Evolutionary conservation across 139 green algal species (phyloP).

Genomic region (Tetratostichococcus sp.): DNA sequence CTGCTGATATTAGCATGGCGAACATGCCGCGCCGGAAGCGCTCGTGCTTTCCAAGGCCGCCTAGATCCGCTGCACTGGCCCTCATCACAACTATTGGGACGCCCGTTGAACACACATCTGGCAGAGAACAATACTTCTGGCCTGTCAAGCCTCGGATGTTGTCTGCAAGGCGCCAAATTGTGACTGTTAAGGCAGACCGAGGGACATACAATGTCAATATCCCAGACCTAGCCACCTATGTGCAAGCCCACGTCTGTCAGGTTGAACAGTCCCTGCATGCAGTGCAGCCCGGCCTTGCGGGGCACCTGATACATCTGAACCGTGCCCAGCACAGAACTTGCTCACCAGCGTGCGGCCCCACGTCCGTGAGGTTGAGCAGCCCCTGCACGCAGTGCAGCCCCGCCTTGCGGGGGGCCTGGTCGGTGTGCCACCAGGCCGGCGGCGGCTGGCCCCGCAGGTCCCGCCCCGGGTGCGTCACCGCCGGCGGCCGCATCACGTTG

Average conservation of each 20-base stretch:
- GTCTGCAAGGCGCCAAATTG: too few relatives aligned
- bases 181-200: too few relatives aligned
- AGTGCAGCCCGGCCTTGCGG: not conserved
- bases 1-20: too few relatives aligned
- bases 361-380: constrained; percentile 30
- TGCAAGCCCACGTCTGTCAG: constrained; percentile 18
- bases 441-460: not conserved
- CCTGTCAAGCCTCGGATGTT: too few relatives aligned
- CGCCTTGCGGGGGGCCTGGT: constrained; percentile 16
- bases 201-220: too few relatives aligned
- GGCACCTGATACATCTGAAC: constrained; percentile 27
- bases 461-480: not conserved
- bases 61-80: too few relatives aligned
- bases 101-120: too few relatives aligned
- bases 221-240: not conserved
- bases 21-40: too few relatives aligned
- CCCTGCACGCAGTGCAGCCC: constrained; percentile 18
- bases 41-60: too few relatives aligned
- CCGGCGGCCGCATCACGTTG: constrained; percentile 13
- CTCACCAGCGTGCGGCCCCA: not conserved
- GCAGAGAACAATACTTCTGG: too few relatives aligned
- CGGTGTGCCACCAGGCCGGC: constrained; percentile 18
- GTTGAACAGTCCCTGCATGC: constrained; percentile 27
- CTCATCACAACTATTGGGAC: too few relatives aligned
- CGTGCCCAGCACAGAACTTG: too few relatives aligned